These are phyloP conservation scores for Venturia pyrina DNA, from an alignment of 2,329 filamentous ascomycete species.

Conservation along the genomic window DNA sequence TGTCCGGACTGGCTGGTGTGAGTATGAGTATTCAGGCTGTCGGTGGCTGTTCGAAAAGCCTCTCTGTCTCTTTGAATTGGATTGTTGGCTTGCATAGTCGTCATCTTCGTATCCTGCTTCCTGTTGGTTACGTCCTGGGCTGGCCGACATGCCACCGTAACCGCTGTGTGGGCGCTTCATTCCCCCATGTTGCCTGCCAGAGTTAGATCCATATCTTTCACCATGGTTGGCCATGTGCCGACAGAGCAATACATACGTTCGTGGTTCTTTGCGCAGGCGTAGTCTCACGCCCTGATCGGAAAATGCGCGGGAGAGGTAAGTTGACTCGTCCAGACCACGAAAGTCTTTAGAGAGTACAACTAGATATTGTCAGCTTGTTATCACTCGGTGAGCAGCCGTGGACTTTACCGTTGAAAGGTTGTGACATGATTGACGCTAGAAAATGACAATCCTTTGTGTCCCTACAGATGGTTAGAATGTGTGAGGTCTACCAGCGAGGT, in stretches of 20 bases:
- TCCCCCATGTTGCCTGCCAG: not conserved
- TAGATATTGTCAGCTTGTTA: constrained; percentile 13
- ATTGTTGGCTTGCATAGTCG: not conserved
- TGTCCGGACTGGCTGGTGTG: not conserved
- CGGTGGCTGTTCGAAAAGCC: not conserved
- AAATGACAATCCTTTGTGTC: not conserved
- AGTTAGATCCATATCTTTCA: not conserved
- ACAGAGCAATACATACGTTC: constrained; percentile 23
- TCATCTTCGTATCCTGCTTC: not conserved
- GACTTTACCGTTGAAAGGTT: constrained; percentile 6
- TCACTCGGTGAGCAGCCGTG: not conserved
- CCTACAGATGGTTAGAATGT: not conserved
- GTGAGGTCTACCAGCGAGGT: not conserved
- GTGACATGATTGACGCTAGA: not conserved
- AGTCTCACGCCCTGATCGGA: constrained; percentile 80
- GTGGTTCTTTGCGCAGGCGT: constrained; percentile 71
- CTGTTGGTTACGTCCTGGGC: not conserved
- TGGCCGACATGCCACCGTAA: not conserved
- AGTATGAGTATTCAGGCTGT: not conserved
- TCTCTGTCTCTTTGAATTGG: not conserved
- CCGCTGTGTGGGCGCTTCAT: not conserved
- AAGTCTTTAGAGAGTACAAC: constrained; percentile 55
- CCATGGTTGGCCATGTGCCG: not conserved
- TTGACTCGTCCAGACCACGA: constrained; percentile 72
- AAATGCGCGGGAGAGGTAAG: constrained; percentile 69